Percentiles rank a stretch among this genome's conserved stretches.
These are phyloP conservation scores for Ballota nigra DNA, from an alignment of 257 asterid species.

Conservation along the genomic window DNA sequence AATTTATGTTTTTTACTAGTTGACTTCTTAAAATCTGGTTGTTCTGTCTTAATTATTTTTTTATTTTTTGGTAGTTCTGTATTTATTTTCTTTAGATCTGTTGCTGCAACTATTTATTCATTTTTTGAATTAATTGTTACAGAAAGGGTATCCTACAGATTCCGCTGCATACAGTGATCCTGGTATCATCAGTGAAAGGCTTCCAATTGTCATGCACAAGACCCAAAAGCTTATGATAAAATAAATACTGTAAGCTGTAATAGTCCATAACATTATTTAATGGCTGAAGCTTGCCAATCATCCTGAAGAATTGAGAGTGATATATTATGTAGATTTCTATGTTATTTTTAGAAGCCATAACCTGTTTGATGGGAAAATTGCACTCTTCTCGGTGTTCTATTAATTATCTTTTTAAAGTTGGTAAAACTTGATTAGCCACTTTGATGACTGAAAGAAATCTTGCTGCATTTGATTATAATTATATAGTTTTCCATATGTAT, in stretches of 20 bases:
- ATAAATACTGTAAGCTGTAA: slow-evolving; percentile 46
- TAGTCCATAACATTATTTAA: slow-evolving; percentile 24
- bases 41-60: not conserved
- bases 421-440: slow-evolving; percentile 5
- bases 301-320: slow-evolving; percentile 25
- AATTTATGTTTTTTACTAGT: not conserved
- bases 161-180: slow-evolving; percentile 92
- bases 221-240: slow-evolving; percentile 68
- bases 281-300: slow-evolving; percentile 24
- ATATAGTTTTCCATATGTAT: not conserved
- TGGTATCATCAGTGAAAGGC: slow-evolving; percentile 72
- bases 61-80: not conserved
- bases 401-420: not conserved
- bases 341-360: slow-evolving; percentile 17
- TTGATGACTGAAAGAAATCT: slow-evolving; percentile 18
- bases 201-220: slow-evolving; percentile 66
- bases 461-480: slow-evolving; percentile 6
- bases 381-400: not conserved
- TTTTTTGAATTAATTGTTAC: slow-evolving; percentile 33
- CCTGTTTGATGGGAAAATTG: slow-evolving; percentile 23
- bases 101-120: slow-evolving; percentile 5
- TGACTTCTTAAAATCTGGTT: slow-evolving; percentile 11
- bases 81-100: slow-evolving; percentile 13
- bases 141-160: slow-evolving; percentile 90
- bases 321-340: slow-evolving; percentile 20